phyloP scores from a whole-genome alignment of 768 basidiomycete species.

The Macrolepiota fuliginosa region DNA sequence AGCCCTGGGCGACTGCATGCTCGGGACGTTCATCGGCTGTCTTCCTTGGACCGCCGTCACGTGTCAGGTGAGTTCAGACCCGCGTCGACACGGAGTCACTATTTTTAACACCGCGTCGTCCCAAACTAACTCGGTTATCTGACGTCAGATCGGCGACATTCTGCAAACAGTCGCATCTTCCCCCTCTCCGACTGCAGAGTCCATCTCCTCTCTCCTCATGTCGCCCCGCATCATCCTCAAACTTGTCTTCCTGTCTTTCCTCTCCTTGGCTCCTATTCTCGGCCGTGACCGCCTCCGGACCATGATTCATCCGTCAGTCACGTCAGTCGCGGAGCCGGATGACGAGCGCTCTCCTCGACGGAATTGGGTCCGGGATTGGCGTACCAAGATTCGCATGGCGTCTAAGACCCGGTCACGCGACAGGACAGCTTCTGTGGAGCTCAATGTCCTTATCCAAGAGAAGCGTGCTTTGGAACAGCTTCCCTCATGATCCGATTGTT shows the following conservation, averaged over 20 bases:
- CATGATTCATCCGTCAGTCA: conserved; percentile 41
- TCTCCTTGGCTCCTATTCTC: conserved; percentile 87
- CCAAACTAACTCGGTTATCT: conserved; percentile 13
- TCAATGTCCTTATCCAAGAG: conserved; percentile 54
- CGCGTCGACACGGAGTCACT: conserved; percentile 17
- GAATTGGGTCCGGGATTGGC: conserved; percentile 71
- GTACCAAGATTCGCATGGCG: conserved; percentile 52
- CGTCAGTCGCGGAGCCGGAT: conserved; percentile 15
- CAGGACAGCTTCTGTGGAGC: conserved; percentile 40
- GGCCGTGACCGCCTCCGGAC: conserved; percentile 64
- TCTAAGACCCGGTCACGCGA: conserved; percentile 51
- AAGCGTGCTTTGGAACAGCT: conserved; percentile 46
- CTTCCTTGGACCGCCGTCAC: conserved; percentile 92
- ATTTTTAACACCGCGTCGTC: conserved; percentile 17
- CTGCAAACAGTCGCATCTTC: conserved; percentile 79
- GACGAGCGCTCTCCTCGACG: conserved; percentile 37
- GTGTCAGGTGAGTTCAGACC: conserved; percentile 60
- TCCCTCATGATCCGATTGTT: conserved; percentile 27
- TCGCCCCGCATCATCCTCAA: conserved; percentile 84
- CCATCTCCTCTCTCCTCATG: conserved; percentile 80
- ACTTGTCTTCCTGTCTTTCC: conserved; percentile 74
- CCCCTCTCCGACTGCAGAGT: conserved; percentile 67
- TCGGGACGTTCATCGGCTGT: conserved; percentile 82
- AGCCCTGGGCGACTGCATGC: conserved; percentile 64
- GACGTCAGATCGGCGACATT: conserved; percentile 76